These are phyloP conservation scores for Hypoxylon sp. DNA, from an alignment of 2,329 filamentous ascomycete genomes.

Conservation along the genomic window DNA sequence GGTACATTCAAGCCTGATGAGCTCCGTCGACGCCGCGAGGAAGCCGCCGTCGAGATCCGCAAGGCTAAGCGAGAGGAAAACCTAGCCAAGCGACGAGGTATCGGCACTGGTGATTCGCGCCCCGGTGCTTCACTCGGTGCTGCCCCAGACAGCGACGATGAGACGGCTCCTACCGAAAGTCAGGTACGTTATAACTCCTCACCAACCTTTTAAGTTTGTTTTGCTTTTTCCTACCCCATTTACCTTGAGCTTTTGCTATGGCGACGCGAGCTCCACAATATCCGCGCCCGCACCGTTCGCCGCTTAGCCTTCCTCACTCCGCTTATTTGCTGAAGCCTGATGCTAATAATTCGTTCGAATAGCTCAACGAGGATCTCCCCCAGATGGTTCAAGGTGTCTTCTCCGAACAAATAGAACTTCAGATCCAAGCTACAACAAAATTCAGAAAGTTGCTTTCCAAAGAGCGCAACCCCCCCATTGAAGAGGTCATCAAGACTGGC, in stretches of 20 bases:
- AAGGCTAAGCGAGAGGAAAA: constrained; percentile 99
- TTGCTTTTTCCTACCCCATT: constrained; percentile 25
- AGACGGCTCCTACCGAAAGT: constrained; percentile 91
- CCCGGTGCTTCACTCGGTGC: constrained; percentile 86
- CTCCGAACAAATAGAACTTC: constrained; percentile 97
- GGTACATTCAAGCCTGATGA: constrained; percentile 99
- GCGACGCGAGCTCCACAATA: constrained; percentile 28
- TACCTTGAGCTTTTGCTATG: constrained; percentile 17
- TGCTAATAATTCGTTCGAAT: constrained; percentile 45
- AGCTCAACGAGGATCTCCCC: constrained; percentile 98
- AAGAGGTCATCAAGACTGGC: constrained; percentile 99
- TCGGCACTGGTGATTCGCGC: constrained; percentile 82
- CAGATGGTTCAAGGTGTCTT: constrained; percentile 99
- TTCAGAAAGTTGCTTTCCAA: constrained; percentile 98
- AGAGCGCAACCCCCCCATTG: constrained; percentile 98
- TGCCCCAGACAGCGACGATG: constrained; percentile 96
- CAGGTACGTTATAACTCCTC: constrained; percentile 75
- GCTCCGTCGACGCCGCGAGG: constrained; percentile 95
- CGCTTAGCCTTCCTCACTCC: constrained; percentile 4
- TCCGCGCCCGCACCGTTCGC: constrained; percentile 17
- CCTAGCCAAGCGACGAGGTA: constrained; percentile 96
- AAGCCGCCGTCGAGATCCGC: constrained; percentile 99
- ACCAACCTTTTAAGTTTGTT: constrained; percentile 6
- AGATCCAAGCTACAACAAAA: constrained; percentile 97
- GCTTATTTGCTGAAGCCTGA: constrained; percentile 28